Evolutionary conservation across 23 red algal species (phyloP).

Genomic region (Gracilaria gracilis): DNA sequence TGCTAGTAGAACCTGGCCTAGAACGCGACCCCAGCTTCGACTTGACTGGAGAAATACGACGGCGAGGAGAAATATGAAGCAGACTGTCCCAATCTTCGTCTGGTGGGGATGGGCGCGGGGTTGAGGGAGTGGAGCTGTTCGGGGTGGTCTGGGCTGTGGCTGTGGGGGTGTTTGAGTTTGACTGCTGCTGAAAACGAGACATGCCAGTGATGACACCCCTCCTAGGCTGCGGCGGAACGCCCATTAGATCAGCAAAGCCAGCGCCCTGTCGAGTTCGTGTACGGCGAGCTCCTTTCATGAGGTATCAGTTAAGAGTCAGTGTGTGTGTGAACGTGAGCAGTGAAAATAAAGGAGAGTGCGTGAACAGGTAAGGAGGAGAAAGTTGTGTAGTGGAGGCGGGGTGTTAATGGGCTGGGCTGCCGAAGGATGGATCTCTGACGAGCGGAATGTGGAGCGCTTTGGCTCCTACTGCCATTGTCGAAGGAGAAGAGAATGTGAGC

Average conservation of each 20-base stretch:
- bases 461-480: background rate
- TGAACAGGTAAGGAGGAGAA: background rate
- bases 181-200: slow-evolving; percentile 25
- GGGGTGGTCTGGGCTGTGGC: slow-evolving; percentile 12
- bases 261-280: slow-evolving; percentile 30
- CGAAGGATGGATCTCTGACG: background rate
- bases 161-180: slow-evolving; percentile 5
- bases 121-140: slow-evolving; percentile 28
- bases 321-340: background rate
- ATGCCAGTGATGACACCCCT: slow-evolving; percentile 53
- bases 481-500: background rate
- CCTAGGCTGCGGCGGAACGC: background rate
- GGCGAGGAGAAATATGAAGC: slow-evolving; percentile 32
- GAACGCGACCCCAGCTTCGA: slow-evolving; percentile 28
- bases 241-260: slow-evolving; percentile 61
- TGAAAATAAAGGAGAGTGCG: background rate
- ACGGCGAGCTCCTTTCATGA: slow-evolving; percentile 69
- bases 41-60: slow-evolving; percentile 41
- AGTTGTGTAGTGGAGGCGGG: background rate
- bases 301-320: slow-evolving; percentile 29
- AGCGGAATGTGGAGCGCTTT: background rate
- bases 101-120: slow-evolving; percentile 30
- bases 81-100: slow-evolving; percentile 58
- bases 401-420: background rate
- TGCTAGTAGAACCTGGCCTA: slow-evolving; percentile 9